Evolutionary conservation across 768 basidiomycete genomes (phyloP).

Genomic region (Candolleomyces efflorescens): DNA sequence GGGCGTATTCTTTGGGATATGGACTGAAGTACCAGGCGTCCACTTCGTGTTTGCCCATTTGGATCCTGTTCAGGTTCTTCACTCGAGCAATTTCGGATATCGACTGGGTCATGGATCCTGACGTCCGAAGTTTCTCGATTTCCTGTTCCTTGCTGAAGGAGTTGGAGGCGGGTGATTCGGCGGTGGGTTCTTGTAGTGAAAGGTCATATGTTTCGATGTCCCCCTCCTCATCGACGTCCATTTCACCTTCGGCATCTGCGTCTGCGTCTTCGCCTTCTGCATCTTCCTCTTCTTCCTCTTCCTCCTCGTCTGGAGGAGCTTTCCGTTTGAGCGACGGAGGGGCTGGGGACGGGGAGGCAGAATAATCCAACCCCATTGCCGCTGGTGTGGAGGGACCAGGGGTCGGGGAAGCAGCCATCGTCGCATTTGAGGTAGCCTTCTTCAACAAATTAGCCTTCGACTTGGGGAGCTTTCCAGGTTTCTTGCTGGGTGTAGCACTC

Average conservation of each 20-base stretch:
- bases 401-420: slow-evolving; percentile 52
- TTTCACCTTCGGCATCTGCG: slow-evolving; percentile 62
- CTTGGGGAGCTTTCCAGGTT: slow-evolving; percentile 61
- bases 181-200: slow-evolving; percentile 44
- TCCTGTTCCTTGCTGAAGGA: slow-evolving; percentile 95
- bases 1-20: slow-evolving; percentile 97
- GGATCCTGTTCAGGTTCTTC: slow-evolving; percentile 95
- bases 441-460: slow-evolving; percentile 50
- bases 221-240: slow-evolving; percentile 74
- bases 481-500: slow-evolving; percentile 40
- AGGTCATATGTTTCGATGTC: slow-evolving; percentile 67
- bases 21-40: slow-evolving; percentile 99
- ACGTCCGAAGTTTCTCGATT: slow-evolving; percentile 96
- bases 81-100: slow-evolving; percentile 97
- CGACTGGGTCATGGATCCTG: slow-evolving; percentile 98
- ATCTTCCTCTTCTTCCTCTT: slow-evolving; percentile 53
- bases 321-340: slow-evolving; percentile 64
- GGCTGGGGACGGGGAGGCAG: slow-evolving; percentile 53
- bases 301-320: slow-evolving; percentile 59
- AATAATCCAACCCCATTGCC: slow-evolving; percentile 28
- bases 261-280: slow-evolving; percentile 38
- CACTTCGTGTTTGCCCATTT: slow-evolving; percentile 95
- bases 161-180: slow-evolving; percentile 50
- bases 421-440: slow-evolving; percentile 67
- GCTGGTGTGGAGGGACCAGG: slow-evolving; percentile 56